Evolutionary conservation across 2,329 filamentous ascomycete species (phyloP).

Genomic region (Fusarium sulawesiense): DNA sequence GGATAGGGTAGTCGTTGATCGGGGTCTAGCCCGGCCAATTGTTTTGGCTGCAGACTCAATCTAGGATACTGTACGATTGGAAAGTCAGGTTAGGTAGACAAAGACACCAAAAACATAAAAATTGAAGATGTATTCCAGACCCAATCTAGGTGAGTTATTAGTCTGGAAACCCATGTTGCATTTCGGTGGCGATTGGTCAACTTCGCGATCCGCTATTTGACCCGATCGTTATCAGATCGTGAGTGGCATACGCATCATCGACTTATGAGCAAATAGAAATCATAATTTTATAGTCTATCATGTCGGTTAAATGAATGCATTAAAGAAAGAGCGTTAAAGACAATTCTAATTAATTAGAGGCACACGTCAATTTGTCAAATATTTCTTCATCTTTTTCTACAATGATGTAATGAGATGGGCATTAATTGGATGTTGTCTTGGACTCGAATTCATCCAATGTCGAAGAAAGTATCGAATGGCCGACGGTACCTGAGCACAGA

Average conservation of each 20-base stretch:
- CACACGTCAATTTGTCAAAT: not conserved
- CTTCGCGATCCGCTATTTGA: slow-evolving; percentile 6
- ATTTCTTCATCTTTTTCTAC: not conserved
- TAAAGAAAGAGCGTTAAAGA: too few relatives aligned
- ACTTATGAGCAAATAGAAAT: slow-evolving; percentile 2
- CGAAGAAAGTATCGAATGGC: slow-evolving; percentile 27
- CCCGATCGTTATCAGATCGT: slow-evolving; percentile 33
- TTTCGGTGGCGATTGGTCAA: slow-evolving; percentile 8
- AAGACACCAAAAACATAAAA: not conserved
- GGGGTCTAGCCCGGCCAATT: slow-evolving; percentile 2
- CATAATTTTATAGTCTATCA: not conserved
- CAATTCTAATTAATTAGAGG: not conserved
- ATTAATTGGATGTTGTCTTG: not conserved
- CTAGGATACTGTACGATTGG: not conserved
- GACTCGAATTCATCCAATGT: not conserved
- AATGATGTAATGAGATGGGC: not conserved
- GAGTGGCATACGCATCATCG: slow-evolving; percentile 30
- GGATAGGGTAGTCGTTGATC: slow-evolving; percentile 15
- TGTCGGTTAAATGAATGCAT: not conserved
- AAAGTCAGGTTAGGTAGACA: not conserved
- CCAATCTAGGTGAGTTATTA: not conserved
- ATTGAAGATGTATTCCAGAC: not conserved
- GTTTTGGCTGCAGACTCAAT: not conserved
- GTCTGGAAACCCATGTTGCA: not conserved
- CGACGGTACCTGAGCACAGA: slow-evolving; percentile 9